Conservation (phyloP, 495 filamentous ascomycete genomes). For the Tuber microsphaerosporum region DNA sequence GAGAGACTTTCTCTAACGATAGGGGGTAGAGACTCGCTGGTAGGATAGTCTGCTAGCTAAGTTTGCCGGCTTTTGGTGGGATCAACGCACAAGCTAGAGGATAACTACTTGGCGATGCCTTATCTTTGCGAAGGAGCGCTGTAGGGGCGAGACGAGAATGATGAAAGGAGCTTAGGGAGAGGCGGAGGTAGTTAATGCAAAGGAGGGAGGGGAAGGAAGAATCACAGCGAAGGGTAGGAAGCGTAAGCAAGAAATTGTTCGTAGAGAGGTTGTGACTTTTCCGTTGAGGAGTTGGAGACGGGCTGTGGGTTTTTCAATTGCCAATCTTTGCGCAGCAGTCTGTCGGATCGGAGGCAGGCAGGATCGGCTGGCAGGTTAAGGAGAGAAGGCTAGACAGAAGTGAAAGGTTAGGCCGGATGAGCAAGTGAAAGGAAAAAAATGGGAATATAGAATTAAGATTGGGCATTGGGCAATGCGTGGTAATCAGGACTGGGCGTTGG, state of each 20-base stretch:
- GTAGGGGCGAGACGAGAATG: constrained; percentile 41
- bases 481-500: constrained; percentile 38
- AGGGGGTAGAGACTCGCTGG: constrained; percentile 7
- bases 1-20: constrained; percentile 26
- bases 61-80: constrained; percentile 31
- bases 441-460: constrained; percentile 33
- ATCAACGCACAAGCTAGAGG: constrained; percentile 26
- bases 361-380: constrained; percentile 27
- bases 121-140: constrained; percentile 18
- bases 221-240: constrained; percentile 38
- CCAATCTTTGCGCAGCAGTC: constrained; percentile 27
- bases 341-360: constrained; percentile 34
- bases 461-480: constrained; percentile 27
- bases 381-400: constrained; percentile 38
- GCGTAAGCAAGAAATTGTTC: constrained; percentile 39
- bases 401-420: constrained; percentile 17
- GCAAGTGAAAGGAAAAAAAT: constrained; percentile 18
- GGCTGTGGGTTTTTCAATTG: constrained; percentile 38
- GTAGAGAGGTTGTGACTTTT: constrained; percentile 29
- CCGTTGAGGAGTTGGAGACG: constrained; percentile 20
- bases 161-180: constrained; percentile 39
- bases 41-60: constrained; percentile 28
- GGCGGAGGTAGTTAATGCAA: constrained; percentile 30
- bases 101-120: constrained; percentile 28
- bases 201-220: constrained; percentile 30